Evolutionary conservation across 2,329 filamentous ascomycete genomes (phyloP).

Genomic region (Colletotrichum spinosum): DNA sequence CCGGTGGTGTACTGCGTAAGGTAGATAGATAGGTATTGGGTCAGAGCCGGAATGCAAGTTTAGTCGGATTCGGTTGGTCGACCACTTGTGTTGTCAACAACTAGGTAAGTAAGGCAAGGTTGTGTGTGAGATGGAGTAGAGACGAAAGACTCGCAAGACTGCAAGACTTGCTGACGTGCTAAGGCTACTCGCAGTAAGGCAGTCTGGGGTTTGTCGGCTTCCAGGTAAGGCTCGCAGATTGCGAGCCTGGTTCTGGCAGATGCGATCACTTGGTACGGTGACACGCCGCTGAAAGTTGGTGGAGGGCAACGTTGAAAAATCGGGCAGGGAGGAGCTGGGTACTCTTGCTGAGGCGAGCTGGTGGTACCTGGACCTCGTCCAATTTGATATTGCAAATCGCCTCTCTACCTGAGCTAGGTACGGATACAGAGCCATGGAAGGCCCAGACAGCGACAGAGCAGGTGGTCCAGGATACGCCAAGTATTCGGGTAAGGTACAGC

Average conservation of each 20-base stretch:
- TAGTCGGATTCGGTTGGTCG: too few relatives aligned
- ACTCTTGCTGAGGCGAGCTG: slow-evolving; percentile 16
- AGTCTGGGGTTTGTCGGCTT: slow-evolving; percentile 6
- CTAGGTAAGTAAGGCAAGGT: neutral
- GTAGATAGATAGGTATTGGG: neutral
- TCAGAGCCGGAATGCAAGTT: neutral
- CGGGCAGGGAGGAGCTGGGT: slow-evolving; percentile 12
- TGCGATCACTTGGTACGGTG: too few relatives aligned
- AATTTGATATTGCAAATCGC: too few relatives aligned
- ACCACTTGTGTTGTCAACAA: neutral
- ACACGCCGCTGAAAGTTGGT: too few relatives aligned
- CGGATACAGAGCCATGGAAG: too few relatives aligned
- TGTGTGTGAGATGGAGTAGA: neutral
- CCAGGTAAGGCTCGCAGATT: slow-evolving; percentile 30
- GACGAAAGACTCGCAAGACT: neutral
- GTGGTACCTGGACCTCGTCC: too few relatives aligned
- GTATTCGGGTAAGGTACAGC: too few relatives aligned
- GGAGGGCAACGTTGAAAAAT: slow-evolving; percentile 14
- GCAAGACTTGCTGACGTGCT: neutral
- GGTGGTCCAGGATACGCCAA: too few relatives aligned
- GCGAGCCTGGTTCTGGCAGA: neutral
- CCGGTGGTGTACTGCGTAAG: slow-evolving; percentile 18
- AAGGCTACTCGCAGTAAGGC: neutral
- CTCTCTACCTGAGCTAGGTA: too few relatives aligned
- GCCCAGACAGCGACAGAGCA: too few relatives aligned